Evolutionary conservation across 2,329 filamentous ascomycete species (phyloP), one percentile per base, ranked within the genome.

Genomic region (Chaetomium olivaceum): DNA sequence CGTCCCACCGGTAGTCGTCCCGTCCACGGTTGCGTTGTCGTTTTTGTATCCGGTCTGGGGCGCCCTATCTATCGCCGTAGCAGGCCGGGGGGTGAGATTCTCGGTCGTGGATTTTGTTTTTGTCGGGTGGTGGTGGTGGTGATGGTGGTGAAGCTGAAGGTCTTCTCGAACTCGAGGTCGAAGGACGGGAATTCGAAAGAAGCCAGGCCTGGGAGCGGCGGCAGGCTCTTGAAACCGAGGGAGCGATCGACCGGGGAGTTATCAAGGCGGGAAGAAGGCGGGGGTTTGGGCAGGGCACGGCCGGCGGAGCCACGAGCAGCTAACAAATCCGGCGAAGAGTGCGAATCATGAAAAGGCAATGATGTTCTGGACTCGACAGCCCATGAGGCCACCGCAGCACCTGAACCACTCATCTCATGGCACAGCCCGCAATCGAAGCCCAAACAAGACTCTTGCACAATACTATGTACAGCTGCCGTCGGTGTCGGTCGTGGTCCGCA

Each of bases 151-250:
- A 81, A 72, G 54, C 77, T 79, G 31, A 84, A 74, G 21, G 78
- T 80, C 4, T 80, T 79, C 70, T 84, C 80, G 72, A 86, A 77
- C 51, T 82, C 77, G 69, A 82, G 78, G 68, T 85, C 81, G 74
- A 87, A 83, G 0, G 82, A 81, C 46, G 83, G 81, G 39, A 87
- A 75, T 65, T 85, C 82, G 73, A 85, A 85, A 65, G 76, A 73
- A n/a, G 59, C 58, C 50, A 66, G 54, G 31, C 56, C 52, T 21
- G 81, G 76, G 25, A 80, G 72, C 62, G 71, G 76, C 50, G 78
- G 77, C 21, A 78, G 70, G 64, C 68, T 75, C 70, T 78, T 78
- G 68, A 73, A 67, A 70, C 70, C 73, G 63, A 71, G 70, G 39
- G 73, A 71, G 61, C 56, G 67, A 62, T 62, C 62, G 61, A 66